phyloP scores from a whole-genome alignment of 176 grass and related monocot genomes.

The Chrysopogon serrulatus region DNA sequence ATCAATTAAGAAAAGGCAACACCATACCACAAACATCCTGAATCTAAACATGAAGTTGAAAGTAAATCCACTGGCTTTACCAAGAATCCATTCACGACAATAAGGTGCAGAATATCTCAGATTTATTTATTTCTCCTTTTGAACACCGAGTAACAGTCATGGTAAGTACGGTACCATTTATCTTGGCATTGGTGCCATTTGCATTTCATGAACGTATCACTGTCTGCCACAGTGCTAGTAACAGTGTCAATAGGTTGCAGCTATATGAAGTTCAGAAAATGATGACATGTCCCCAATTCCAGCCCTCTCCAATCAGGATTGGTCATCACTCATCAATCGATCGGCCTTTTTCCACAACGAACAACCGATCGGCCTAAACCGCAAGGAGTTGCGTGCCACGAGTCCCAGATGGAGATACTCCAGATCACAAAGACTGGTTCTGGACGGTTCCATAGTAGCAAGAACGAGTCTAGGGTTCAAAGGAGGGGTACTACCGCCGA shows the following conservation, averaged over 20 bases:
- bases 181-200: not conserved
- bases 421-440: not conserved
- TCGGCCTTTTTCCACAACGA: not conserved
- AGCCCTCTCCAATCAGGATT: not conserved
- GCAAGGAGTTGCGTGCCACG: not conserved
- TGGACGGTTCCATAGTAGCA: not conserved
- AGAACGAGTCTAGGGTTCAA: not conserved
- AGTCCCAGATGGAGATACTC: not conserved
- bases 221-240: not conserved
- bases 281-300: not conserved
- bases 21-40: not conserved
- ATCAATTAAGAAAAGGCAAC: not conserved
- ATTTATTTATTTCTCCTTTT: not conserved
- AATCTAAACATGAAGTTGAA: not conserved
- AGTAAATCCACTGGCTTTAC: not conserved
- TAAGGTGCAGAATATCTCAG: not conserved
- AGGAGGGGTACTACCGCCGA: constrained; percentile 33
- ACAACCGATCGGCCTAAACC: not conserved
- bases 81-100: not conserved
- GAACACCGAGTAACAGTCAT: not conserved
- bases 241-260: not conserved
- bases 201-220: not conserved
- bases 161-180: too few species aligned
- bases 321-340: not conserved
- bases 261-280: not conserved